Conservation (phyloP, 163 green algal species). For the Chloromonas sp. region DNA sequence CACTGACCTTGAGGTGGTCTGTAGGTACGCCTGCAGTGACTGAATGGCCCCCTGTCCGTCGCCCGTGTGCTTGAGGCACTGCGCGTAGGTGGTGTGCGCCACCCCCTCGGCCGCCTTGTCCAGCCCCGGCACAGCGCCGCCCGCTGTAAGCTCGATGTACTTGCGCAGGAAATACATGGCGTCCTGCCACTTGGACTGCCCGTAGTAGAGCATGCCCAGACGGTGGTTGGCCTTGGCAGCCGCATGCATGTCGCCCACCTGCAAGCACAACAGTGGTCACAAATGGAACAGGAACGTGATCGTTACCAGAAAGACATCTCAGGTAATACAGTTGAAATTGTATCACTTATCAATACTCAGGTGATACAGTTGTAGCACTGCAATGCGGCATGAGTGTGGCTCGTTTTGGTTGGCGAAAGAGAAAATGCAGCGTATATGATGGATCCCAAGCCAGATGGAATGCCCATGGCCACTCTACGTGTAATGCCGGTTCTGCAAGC, state of each 20-base stretch:
- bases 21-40: constrained; percentile 58
- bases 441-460: too few relatives aligned
- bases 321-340: too few relatives aligned
- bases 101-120: constrained; percentile 30
- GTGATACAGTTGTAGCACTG: too few relatives aligned
- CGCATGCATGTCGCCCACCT: constrained; percentile 25
- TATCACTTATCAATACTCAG: too few relatives aligned
- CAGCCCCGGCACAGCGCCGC: not conserved
- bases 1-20: constrained; percentile 6
- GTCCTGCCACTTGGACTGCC: constrained; percentile 35
- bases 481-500: too few relatives aligned
- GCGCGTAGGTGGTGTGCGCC: constrained; percentile 39
- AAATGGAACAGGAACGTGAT: too few relatives aligned
- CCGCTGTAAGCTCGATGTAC: constrained; percentile 25
- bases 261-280: too few relatives aligned
- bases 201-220: constrained; percentile 49
- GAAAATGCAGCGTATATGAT: too few relatives aligned
- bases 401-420: too few relatives aligned
- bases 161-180: constrained; percentile 31
- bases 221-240: constrained; percentile 43
- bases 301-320: too few relatives aligned
- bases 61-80: constrained; percentile 49
- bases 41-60: constrained; percentile 45
- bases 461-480: too few relatives aligned
- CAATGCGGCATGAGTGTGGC: too few relatives aligned